These are phyloP conservation scores for Allium fistulosum DNA, from an alignment of 106 monocot genomes.

Conservation along the genomic window DNA sequence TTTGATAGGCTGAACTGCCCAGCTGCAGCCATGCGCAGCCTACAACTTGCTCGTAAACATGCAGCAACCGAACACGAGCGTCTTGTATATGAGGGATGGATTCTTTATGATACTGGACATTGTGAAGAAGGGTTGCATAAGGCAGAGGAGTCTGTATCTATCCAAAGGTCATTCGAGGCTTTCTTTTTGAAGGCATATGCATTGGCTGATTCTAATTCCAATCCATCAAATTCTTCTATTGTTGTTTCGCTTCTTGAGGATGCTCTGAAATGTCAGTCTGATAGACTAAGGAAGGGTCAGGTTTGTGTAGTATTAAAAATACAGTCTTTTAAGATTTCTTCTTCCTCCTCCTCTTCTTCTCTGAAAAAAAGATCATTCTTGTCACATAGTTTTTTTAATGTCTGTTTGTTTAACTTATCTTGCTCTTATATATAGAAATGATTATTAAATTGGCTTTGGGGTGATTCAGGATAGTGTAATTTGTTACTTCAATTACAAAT, in stretches of 20 bases:
- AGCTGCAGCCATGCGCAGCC: conserved; percentile 92
- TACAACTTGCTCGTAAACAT: conserved; percentile 85
- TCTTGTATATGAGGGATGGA: conserved; percentile 95
- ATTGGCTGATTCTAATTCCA: conserved; percentile 79
- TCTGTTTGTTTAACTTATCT: no score
- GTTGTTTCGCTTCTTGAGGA: conserved; percentile 86
- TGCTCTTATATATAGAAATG: no score
- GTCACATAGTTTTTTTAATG: no score
- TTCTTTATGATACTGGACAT: conserved; percentile 93
- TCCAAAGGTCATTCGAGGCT: conserved; percentile 95
- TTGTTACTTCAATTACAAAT: no score
- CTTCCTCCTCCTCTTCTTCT: no score
- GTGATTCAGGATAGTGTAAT: no score
- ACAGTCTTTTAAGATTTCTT: no score
- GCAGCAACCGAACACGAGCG: conserved; percentile 74
- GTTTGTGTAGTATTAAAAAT: conserved; percentile 16
- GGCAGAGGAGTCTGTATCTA: conserved; percentile 83
- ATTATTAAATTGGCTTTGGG: no score
- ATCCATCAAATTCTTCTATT: conserved; percentile 60
- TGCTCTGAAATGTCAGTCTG: conserved; percentile 88
- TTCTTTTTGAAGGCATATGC: conserved; percentile 98
- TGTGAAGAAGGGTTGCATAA: conserved; percentile 79
- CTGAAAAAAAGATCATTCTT: no score
- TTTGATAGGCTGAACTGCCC: conserved; percentile 83
- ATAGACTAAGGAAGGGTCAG: conserved; percentile 95